Conservation (phyloP, 2,329 filamentous ascomycete species). For the Chalaropsis thielavioides region DNA sequence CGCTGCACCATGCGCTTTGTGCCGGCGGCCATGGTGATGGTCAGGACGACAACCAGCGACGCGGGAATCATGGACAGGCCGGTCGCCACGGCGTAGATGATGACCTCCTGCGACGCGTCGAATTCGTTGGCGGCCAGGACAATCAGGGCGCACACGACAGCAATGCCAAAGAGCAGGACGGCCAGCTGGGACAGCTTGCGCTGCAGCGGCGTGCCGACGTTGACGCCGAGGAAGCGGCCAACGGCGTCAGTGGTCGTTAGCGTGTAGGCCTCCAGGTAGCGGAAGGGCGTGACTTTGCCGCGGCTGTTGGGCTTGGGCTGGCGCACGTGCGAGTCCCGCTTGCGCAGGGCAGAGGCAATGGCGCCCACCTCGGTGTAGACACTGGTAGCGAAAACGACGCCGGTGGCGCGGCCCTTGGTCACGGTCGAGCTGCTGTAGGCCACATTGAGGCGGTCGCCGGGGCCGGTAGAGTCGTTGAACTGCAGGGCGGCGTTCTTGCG, state of each 20-base stretch:
- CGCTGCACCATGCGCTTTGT: slow-evolving; percentile 39
- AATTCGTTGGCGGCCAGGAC: slow-evolving; percentile 51
- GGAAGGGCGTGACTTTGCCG: slow-evolving; percentile 38
- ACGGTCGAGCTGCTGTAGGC: slow-evolving; percentile 42
- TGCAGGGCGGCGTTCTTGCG: slow-evolving; percentile 33
- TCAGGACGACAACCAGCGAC: slow-evolving; percentile 37
- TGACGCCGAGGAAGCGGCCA: slow-evolving; percentile 51
- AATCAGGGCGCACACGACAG: slow-evolving; percentile 54
- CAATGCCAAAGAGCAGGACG: slow-evolving; percentile 49
- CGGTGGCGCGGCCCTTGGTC: slow-evolving; percentile 43
- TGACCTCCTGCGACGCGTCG: slow-evolving; percentile 40
- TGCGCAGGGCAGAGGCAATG: slow-evolving; percentile 37
- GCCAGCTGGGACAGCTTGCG: slow-evolving; percentile 54
- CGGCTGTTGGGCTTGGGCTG: slow-evolving; percentile 38
- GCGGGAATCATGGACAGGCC: slow-evolving; percentile 38
- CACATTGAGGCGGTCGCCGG: slow-evolving; percentile 42
- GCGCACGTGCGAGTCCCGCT: slow-evolving; percentile 38
- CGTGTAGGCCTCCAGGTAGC: slow-evolving; percentile 33
- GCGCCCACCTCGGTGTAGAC: slow-evolving; percentile 46
- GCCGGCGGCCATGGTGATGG: slow-evolving; percentile 44
- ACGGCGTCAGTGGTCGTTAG: slow-evolving; percentile 43
- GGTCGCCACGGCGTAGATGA: slow-evolving; percentile 38
- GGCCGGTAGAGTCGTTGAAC: slow-evolving; percentile 25
- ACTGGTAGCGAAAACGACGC: slow-evolving; percentile 44
- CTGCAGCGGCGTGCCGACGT: slow-evolving; percentile 55